A percentile compares a stretch with the other conserved stretches of the same genome.
Conservation (phyloP, 768 basidiomycete species). For the Chlorophyllum brunneum region DNA sequence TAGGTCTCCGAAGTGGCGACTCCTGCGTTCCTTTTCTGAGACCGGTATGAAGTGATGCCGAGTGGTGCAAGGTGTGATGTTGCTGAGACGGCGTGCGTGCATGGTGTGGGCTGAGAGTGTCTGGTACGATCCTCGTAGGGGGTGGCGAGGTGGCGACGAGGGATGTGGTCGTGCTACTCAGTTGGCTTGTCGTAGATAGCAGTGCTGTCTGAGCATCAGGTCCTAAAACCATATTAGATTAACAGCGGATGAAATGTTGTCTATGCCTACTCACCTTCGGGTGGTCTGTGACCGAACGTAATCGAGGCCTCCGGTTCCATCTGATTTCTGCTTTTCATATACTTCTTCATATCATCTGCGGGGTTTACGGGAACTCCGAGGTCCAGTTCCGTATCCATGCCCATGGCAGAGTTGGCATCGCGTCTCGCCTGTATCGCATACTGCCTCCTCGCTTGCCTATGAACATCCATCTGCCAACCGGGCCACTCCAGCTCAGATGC, state of each 20-base stretch:
- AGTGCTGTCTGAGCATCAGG: background rate
- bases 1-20: conserved; percentile 20
- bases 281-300: background rate
- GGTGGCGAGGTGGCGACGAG: background rate
- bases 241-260: too few species aligned
- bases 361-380: conserved; percentile 14
- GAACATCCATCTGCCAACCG: conserved; percentile 59
- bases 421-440: conserved; percentile 13
- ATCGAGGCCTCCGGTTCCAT: conserved; percentile 10
- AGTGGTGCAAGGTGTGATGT: conserved; percentile 17
- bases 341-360: conserved; percentile 14
- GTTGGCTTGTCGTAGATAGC: background rate
- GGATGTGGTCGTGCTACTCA: background rate
- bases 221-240: too few species aligned
- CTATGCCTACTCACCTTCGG: conserved; percentile 4
- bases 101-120: conserved; percentile 9
- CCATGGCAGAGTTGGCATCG: conserved; percentile 12
- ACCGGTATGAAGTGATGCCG: conserved; percentile 23
- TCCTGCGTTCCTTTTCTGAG: conserved; percentile 14
- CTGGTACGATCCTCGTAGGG: background rate
- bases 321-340: conserved; percentile 8
- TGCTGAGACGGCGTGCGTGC: conserved; percentile 8
- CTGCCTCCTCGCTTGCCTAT: conserved; percentile 26
- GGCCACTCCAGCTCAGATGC: conserved; percentile 64
- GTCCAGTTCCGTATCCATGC: background rate